These are phyloP conservation scores for Torulaspora microellipsoides DNA, from an alignment of 805 yeast species.

Conservation along the genomic window DNA sequence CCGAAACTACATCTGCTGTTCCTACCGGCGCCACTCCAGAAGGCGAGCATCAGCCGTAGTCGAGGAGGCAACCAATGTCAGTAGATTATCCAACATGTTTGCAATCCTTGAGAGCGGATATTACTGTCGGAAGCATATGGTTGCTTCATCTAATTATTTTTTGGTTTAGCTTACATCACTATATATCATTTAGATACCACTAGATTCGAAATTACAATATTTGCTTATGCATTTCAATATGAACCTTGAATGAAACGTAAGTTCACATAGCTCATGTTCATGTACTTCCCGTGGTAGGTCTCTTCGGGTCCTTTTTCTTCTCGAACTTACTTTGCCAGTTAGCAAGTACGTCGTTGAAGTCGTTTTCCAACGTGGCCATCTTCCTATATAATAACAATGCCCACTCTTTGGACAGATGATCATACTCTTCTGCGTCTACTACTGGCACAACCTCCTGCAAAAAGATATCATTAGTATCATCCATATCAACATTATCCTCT, in stretches of 20 bases:
- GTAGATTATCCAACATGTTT: neutral
- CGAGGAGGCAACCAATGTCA: neutral
- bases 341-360: conserved; percentile 17
- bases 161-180: too few relatives aligned
- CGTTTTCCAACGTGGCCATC: conserved; percentile 12
- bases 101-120: too few relatives aligned
- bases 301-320: conserved; percentile 13
- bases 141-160: too few relatives aligned
- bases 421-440: conserved; percentile 22
- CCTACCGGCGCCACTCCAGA: too few relatives aligned
- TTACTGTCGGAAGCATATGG: too few relatives aligned
- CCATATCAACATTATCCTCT: conserved; percentile 28
- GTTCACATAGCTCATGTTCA: too few relatives aligned
- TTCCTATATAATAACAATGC: conserved; percentile 19
- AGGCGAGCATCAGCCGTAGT: too few relatives aligned
- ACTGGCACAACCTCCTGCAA: conserved; percentile 32
- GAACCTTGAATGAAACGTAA: too few relatives aligned
- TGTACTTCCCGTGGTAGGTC: neutral
- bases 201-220: too few relatives aligned
- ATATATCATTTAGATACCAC: too few relatives aligned
- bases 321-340: conserved; percentile 28
- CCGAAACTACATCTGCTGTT: too few relatives aligned
- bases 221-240: too few relatives aligned
- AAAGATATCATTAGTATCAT: conserved; percentile 31
- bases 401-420: conserved; percentile 26